These are phyloP conservation scores for Blastocladiella britannica DNA, from an alignment of 192 early-diverging fungal species.

Conservation along the genomic window DNA sequence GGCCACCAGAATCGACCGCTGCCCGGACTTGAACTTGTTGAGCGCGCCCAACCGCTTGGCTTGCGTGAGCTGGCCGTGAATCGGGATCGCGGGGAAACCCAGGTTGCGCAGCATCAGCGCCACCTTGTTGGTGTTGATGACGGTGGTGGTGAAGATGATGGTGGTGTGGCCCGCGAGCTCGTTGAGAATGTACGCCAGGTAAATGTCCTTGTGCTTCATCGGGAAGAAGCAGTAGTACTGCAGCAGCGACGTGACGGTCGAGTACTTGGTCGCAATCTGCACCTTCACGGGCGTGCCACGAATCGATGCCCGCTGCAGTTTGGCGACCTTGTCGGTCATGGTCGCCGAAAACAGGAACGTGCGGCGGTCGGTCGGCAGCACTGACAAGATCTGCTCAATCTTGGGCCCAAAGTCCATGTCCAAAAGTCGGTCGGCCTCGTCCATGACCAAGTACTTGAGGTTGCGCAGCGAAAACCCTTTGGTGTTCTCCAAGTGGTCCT, in stretches of 20 bases:
- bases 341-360: constrained; percentile 93
- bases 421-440: constrained; percentile 78
- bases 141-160: constrained; percentile 86
- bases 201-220: constrained; percentile 83
- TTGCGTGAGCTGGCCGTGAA: constrained; percentile 86
- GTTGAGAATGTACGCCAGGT: constrained; percentile 81
- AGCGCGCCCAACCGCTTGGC: constrained; percentile 78
- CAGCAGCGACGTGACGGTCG: constrained; percentile 74
- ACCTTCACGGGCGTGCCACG: constrained; percentile 70
- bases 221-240: constrained; percentile 97
- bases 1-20: constrained; percentile 70
- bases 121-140: constrained; percentile 65
- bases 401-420: constrained; percentile 94
- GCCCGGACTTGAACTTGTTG: constrained; percentile 83
- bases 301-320: constrained; percentile 78
- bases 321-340: constrained; percentile 96
- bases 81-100: constrained; percentile 80
- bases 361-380: constrained; percentile 75
- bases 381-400: constrained; percentile 82
- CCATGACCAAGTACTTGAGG: constrained; percentile 82
- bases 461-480: constrained; percentile 85
- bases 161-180: constrained; percentile 75
- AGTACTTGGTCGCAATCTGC: constrained; percentile 90
- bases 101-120: constrained; percentile 71
- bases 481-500: constrained; percentile 94